Percentiles rank a stretch among this genome's conserved stretches.
These are phyloP conservation scores for Akanthomyces lecanii DNA, from an alignment of 2,329 filamentous ascomycete species.

Conservation along the genomic window DNA sequence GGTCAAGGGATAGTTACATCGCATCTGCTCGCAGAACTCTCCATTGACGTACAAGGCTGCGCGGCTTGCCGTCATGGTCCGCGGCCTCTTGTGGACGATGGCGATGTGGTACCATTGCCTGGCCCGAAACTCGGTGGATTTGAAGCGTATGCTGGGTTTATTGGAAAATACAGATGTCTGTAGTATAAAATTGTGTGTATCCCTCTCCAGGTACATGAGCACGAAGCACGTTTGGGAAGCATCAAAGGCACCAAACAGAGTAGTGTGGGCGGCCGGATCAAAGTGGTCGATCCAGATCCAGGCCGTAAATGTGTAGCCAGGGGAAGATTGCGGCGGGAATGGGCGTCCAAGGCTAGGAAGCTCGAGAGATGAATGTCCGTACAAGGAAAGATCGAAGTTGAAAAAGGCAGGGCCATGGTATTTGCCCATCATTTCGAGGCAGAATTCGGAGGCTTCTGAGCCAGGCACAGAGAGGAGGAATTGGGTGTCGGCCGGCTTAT, in stretches of 20 bases:
- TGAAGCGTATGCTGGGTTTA: conserved; percentile 89
- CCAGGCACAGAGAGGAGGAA: conserved; percentile 58
- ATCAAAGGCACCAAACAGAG: conserved; percentile 93
- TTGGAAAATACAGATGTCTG: conserved; percentile 88
- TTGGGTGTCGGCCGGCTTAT: conserved; percentile 76
- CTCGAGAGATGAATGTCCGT: conserved; percentile 88
- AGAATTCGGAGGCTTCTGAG: conserved; percentile 60
- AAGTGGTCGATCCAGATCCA: conserved; percentile 90
- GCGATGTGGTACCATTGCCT: conserved; percentile 90
- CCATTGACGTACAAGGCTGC: conserved; percentile 89
- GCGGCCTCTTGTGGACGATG: conserved; percentile 76
- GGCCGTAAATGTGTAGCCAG: conserved; percentile 85
- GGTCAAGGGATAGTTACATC: conserved; percentile 78
- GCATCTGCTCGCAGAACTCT: conserved; percentile 88
- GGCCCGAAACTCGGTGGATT: conserved; percentile 70
- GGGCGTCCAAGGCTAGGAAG: conserved; percentile 76
- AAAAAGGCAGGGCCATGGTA: conserved; percentile 80
- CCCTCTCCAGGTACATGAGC: conserved; percentile 87
- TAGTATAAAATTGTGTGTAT: conserved; percentile 89
- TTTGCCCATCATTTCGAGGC: conserved; percentile 65
- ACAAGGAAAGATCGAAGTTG: conserved; percentile 85
- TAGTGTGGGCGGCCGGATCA: conserved; percentile 82
- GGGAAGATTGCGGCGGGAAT: conserved; percentile 74
- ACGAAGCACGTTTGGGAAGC: conserved; percentile 88
- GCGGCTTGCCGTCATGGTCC: conserved; percentile 70